phyloP scores from a whole-genome alignment of 768 basidiomycete species.

The Hydnomerulius pinastri region DNA sequence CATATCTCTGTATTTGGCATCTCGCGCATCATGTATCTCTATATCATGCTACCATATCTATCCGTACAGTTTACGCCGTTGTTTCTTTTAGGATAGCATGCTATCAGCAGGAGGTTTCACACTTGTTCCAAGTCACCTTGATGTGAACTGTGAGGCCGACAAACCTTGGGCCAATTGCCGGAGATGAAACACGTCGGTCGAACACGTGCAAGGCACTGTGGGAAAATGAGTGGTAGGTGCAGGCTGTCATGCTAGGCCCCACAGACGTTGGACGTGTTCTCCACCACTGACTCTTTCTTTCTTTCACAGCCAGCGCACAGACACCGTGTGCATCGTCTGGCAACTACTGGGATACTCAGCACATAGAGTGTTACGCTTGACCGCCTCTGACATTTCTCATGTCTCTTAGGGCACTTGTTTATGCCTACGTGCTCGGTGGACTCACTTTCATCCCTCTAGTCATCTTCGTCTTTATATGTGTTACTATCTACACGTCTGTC shows the following conservation, averaged over 20 bases:
- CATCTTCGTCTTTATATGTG: slow-evolving; percentile 56
- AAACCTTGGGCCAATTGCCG: too few relatives aligned
- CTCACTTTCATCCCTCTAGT: slow-evolving; percentile 86
- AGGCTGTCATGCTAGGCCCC: too few relatives aligned
- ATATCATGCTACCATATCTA: too few relatives aligned
- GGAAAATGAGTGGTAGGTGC: not conserved
- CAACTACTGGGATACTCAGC: not conserved
- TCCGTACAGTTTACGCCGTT: not conserved
- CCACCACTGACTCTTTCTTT: not conserved
- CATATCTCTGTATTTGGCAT: slow-evolving; percentile 1
- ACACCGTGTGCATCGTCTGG: not conserved
- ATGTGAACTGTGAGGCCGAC: too few relatives aligned
- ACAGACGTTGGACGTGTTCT: not conserved
- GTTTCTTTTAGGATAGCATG: too few relatives aligned
- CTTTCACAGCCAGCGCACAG: not conserved
- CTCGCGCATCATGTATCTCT: not conserved
- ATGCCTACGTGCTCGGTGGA: slow-evolving; percentile 89
- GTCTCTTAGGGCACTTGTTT: slow-evolving; percentile 69
- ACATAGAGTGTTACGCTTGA: too few relatives aligned
- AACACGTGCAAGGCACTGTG: too few relatives aligned
- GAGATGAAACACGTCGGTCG: too few relatives aligned
- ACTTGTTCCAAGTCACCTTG: too few relatives aligned
- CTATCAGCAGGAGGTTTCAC: too few relatives aligned
- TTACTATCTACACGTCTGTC: slow-evolving; percentile 79
- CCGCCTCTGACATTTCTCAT: slow-evolving; percentile 36